Base-by-base conservation (phyloP, 371 early-diverging fungal genomes). In the Mucor mucedo region DNA sequence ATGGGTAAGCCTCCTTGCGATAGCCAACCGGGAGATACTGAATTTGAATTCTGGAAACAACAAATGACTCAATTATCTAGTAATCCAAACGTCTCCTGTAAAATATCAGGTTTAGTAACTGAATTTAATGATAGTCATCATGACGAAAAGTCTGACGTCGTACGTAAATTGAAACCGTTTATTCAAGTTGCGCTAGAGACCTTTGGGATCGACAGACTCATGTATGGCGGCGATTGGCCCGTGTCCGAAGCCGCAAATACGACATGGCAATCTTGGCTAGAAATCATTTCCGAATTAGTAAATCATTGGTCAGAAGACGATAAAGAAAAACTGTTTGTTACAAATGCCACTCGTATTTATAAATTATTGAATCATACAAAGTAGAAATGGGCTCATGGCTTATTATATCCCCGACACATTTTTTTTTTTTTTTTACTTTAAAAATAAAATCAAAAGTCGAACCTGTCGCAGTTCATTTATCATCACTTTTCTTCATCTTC, bases 191-290 rank as follows among this genome's bases (percentile, higher is more conserved):
- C 69, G 2, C 35, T 53, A 7, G 62, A 72, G n/a, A 56, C 70
- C 0, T 81, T 81, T 69, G 82, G 82, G 14, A 47, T 64, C 16
- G 82, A 81, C 58, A 64, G 82, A 49, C 50, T 81, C 33, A 60
- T 76, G 72, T 78, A 73, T 70, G 82, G 77, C 16, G 75, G 82
- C 10, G 82, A 81, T 50, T 81, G 77, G 79, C 79, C 82, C 0
- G 60, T 81, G 5, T 58, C 52, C 21, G 70, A 77, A 48, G 13
- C 57, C 8, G 63, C 58, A n/a, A 66, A 47, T 10, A 30, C 49
- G 2, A 13, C n/a, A 5, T 79, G 76, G 79, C 66, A 68, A 38
- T 38, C 48, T 7, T 79, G 79, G 79, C 21, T 76, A 14, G 70
- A 73, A 2, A 48, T 79, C 2, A 13, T 79, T 14, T 60, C 44